Evolutionary conservation across 2,329 filamentous ascomycete species (phyloP).

Genomic region (Cladosporium sp.): DNA sequence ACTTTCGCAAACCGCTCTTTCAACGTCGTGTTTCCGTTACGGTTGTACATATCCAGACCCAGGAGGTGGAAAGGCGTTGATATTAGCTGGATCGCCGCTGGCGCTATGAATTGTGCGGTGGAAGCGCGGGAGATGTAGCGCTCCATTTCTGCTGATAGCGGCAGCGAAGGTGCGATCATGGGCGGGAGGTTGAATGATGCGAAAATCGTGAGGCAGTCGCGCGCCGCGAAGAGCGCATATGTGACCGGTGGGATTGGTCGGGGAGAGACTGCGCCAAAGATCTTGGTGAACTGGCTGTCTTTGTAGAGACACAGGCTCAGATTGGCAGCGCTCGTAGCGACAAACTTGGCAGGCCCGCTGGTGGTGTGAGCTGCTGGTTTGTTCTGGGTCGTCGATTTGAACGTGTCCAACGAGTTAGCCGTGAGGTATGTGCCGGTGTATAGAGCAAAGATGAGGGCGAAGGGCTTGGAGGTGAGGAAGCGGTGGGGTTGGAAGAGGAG

Average conservation of each 20-base stretch:
- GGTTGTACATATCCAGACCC: conserved; percentile 84
- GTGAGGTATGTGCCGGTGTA: conserved; percentile 90
- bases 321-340: conserved; percentile 78
- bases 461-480: conserved; percentile 66
- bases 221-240: conserved; percentile 75
- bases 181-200: conserved; percentile 89
- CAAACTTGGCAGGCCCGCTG: conserved; percentile 76
- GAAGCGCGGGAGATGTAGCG: conserved; percentile 52
- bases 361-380: conserved; percentile 65
- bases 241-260: conserved; percentile 66
- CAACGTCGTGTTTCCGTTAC: conserved; percentile 54
- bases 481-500: conserved; percentile 63
- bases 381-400: conserved; percentile 64
- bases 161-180: conserved; percentile 70
- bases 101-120: conserved; percentile 77
- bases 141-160: conserved; percentile 42
- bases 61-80: conserved; percentile 84
- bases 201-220: conserved; percentile 88
- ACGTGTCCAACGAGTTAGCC: conserved; percentile 84
- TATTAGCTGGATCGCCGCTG: conserved; percentile 74
- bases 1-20: conserved; percentile 67
- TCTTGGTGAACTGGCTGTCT: conserved; percentile 74
- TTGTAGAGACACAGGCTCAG: conserved; percentile 87
- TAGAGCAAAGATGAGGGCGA: conserved; percentile 66
- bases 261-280: conserved; percentile 68